phyloP scores from a whole-genome alignment of 1,139 yeast species.

The Eremothecium coryli region DNA sequence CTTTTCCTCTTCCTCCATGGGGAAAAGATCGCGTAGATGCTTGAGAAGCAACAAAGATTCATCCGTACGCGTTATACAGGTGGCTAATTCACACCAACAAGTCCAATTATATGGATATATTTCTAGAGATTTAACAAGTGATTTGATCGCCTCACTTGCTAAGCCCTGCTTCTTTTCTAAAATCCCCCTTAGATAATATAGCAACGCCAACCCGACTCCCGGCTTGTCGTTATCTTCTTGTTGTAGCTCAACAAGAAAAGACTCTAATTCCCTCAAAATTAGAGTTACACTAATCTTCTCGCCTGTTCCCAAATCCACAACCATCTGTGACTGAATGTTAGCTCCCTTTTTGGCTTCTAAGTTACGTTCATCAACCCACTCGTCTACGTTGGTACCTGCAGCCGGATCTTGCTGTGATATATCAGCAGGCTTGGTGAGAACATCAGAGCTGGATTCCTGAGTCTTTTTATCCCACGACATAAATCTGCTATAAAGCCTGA shows the following conservation, averaged over 20 bases:
- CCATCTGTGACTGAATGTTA: constrained; percentile 1
- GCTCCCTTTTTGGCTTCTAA: constrained; percentile 6
- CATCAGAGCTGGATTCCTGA: constrained; percentile 66
- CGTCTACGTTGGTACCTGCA: constrained; percentile 8
- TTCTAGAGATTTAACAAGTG: constrained; percentile 44
- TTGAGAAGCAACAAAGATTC: constrained; percentile 46
- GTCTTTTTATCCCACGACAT: constrained; percentile 66
- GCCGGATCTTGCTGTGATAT: constrained; percentile 12
- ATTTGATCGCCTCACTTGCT: constrained; percentile 47
- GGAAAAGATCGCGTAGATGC: constrained; percentile 32
- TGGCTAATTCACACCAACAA: constrained; percentile 77
- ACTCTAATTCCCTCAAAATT: constrained; percentile 39
- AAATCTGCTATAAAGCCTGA: constrained; percentile 58
- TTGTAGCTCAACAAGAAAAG: constrained; percentile 27
- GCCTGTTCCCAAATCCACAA: constrained; percentile 17
- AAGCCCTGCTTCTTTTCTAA: constrained; percentile 57
- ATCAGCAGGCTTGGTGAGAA: constrained; percentile 31
- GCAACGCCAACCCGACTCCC: constrained; percentile 33
- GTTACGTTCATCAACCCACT: constrained; percentile 6
- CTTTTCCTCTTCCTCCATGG: constrained; percentile 15
- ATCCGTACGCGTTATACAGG: constrained; percentile 55
- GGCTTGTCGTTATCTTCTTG: constrained; percentile 21
- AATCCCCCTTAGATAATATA: constrained; percentile 62
- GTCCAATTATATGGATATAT: constrained; percentile 85
- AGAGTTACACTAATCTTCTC: constrained; percentile 22